Evolutionary conservation across 148 eudicot genomes (phyloP).

Genomic region (Rhododendron simsii): DNA sequence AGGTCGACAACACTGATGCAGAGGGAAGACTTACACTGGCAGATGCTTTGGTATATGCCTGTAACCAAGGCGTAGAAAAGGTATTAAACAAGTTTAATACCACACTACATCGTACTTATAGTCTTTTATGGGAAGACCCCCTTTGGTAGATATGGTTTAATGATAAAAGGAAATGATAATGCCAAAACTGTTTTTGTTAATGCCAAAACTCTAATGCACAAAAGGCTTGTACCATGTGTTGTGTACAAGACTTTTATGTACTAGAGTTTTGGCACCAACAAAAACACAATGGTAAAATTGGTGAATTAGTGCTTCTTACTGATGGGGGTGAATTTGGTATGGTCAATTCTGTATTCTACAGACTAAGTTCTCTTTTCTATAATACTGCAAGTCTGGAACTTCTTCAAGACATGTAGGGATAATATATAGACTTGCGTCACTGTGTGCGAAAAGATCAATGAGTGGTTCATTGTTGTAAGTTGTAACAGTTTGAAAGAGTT

Average conservation of each 20-base stretch:
- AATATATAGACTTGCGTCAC: not conserved
- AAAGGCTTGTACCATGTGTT: too few relatives aligned
- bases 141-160: not conserved
- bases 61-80: conserved; percentile 97
- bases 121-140: not conserved
- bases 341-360: not conserved
- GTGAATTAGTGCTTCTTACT: not conserved
- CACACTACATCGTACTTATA: not conserved
- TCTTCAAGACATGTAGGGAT: not conserved
- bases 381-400: too few relatives aligned
- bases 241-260: too few relatives aligned
- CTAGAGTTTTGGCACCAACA: too few relatives aligned
- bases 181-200: too few relatives aligned
- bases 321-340: not conserved
- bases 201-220: too few relatives aligned
- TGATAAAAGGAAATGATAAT: too few relatives aligned
- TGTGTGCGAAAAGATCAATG: not conserved
- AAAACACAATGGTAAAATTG: not conserved
- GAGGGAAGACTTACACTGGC: conserved; percentile 99
- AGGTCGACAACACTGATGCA: conserved; percentile 99
- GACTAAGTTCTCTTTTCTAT: not conserved
- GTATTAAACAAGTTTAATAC: conserved; percentile 27
- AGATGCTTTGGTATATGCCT: conserved; percentile 98
- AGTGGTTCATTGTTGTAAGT: not conserved
- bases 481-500: not conserved